phyloP scores from a whole-genome alignment of 257 asterid genomes.

The Fraxinus pennsylvanica region DNA sequence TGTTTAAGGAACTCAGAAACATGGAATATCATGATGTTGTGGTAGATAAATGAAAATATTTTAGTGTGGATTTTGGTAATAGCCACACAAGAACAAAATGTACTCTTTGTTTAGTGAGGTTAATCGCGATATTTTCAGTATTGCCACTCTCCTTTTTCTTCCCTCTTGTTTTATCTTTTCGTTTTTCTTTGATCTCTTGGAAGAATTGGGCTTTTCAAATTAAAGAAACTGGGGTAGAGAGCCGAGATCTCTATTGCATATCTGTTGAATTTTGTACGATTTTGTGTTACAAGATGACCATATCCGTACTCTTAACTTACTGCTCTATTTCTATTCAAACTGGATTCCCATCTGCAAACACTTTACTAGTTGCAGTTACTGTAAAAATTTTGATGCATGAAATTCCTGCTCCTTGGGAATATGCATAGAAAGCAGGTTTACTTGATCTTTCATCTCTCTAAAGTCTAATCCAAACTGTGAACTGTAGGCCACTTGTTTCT shows the following conservation, averaged over 20 bases:
- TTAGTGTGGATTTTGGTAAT: not conserved
- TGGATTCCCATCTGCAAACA: not conserved
- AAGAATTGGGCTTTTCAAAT: not conserved
- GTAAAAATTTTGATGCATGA: not conserved
- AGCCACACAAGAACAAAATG: not conserved
- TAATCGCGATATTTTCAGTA: not conserved
- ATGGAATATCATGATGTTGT: not conserved
- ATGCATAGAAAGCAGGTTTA: not conserved
- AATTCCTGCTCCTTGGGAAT: not conserved
- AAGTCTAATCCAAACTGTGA: constrained; percentile 21
- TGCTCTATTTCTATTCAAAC: not conserved
- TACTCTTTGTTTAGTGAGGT: not conserved
- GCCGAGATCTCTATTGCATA: not conserved
- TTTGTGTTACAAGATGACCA: not conserved
- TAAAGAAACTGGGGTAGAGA: not conserved
- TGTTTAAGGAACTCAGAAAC: not conserved
- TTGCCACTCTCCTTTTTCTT: not conserved
- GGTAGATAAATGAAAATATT: not conserved
- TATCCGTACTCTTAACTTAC: not conserved
- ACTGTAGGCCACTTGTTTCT: constrained; percentile 44
- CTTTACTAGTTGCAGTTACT: not conserved
- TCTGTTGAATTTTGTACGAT: not conserved
- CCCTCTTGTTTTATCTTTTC: not conserved
- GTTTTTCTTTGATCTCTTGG: not conserved
- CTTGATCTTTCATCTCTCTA: not conserved